Evolutionary conservation across 345 rosid species (phyloP).

Genomic region (Murraya paniculata): DNA sequence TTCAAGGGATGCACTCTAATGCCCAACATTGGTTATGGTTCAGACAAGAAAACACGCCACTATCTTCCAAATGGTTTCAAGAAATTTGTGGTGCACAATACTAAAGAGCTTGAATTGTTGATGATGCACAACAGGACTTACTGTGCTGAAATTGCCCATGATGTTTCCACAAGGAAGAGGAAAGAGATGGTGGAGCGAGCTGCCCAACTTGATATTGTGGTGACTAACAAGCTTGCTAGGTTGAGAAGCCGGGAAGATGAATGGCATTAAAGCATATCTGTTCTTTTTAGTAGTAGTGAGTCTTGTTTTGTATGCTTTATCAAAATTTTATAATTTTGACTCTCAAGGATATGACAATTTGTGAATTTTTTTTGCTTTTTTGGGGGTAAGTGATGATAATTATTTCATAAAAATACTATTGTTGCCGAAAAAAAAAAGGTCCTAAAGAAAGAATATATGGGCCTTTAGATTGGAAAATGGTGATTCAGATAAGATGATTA

Average conservation of each 20-base stretch:
- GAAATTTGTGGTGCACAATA: conserved; percentile 78
- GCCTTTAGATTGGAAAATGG: neutral
- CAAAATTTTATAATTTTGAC: neutral
- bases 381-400: neutral
- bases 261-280: conserved; percentile 27
- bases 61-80: conserved; percentile 84
- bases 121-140: conserved; percentile 97
- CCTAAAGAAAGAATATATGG: neutral
- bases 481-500: neutral
- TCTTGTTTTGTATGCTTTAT: neutral
- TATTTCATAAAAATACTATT: too few species aligned
- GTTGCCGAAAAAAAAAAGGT: too few species aligned
- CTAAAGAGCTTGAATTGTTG: conserved; percentile 65
- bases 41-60: conserved; percentile 81
- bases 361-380: neutral
- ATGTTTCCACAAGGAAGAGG: conserved; percentile 77
- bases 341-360: too few species aligned
- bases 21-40: conserved; percentile 83
- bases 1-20: conserved; percentile 76
- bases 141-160: conserved; percentile 87
- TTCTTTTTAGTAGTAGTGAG: neutral
- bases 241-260: conserved; percentile 82
- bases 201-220: conserved; percentile 73
- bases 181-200: conserved; percentile 83
- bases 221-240: conserved; percentile 73